Percentiles rank a stretch among this genome's conserved stretches.
phyloP scores from a whole-genome alignment of 768 basidiomycete species.

The Hericium alpestre region DNA sequence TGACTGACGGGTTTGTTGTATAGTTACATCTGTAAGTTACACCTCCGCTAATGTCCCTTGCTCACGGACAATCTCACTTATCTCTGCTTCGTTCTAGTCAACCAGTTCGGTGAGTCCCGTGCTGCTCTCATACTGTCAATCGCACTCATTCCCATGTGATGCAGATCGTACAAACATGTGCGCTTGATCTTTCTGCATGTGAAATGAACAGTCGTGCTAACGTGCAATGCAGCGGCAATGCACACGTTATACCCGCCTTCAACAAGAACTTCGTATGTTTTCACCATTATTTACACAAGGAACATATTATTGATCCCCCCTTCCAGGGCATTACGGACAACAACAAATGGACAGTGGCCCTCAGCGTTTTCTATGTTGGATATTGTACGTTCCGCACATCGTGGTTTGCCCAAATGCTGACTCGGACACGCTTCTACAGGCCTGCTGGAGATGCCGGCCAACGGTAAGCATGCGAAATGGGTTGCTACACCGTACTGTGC shows the following conservation, averaged over 20 bases:
- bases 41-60: not conserved
- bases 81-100: constrained; percentile 7
- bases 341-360: constrained; percentile 44
- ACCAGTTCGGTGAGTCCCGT: constrained; percentile 14
- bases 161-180: constrained; percentile 50
- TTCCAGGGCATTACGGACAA: constrained; percentile 39
- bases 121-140: not conserved
- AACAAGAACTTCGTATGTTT: constrained; percentile 40
- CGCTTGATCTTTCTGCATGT: constrained; percentile 5
- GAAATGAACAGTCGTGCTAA: not conserved
- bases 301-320: not conserved
- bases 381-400: constrained; percentile 30
- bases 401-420: not conserved
- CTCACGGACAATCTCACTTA: not conserved
- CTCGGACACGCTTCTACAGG: constrained; percentile 19
- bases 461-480: constrained; percentile 22
- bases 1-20: not conserved
- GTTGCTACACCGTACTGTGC: not conserved
- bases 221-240: constrained; percentile 35
- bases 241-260: constrained; percentile 40
- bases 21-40: constrained; percentile 39
- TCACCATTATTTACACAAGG: not conserved
- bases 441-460: constrained; percentile 48
- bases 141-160: not conserved
- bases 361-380: constrained; percentile 52